phyloP scores from a whole-genome alignment of 2,329 filamentous ascomycete species.

The Cordyceps militaris region DNA sequence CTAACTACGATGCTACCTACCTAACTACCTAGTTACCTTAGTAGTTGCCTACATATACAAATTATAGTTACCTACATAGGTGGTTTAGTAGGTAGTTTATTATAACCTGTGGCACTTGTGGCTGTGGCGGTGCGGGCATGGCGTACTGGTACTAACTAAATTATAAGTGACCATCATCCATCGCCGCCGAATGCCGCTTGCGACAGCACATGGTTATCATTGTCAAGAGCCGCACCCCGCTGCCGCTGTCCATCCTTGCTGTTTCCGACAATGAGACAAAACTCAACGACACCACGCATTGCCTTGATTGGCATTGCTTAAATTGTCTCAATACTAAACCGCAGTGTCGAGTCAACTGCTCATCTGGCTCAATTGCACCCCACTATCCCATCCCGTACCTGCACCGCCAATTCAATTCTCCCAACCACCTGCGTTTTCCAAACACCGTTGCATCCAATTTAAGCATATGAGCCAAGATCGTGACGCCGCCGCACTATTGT shows the following conservation, averaged over 20 bases:
- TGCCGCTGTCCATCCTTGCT: background rate
- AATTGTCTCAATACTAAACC: background rate
- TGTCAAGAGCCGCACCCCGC: background rate
- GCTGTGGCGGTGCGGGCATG: background rate
- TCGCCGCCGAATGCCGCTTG: constrained; percentile 6
- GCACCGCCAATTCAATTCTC: background rate
- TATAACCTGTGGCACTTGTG: background rate
- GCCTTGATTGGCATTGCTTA: no score
- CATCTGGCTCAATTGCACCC: no score
- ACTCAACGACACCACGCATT: background rate
- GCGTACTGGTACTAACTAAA: no score
- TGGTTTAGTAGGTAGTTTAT: no score
- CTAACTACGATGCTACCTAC: no score
- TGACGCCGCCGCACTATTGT: background rate
- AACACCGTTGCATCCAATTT: background rate
- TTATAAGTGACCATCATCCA: constrained; percentile 7
- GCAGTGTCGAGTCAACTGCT: no score
- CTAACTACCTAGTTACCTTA: no score
- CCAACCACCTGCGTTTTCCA: background rate
- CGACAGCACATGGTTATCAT: background rate
- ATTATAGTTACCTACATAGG: no score
- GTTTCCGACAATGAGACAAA: background rate
- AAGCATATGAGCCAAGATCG: background rate
- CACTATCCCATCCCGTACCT: background rate
- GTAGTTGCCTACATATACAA: no score